Evolutionary conservation across 345 rosid species (phyloP), one percentile per base, ranked within the genome.

Genomic region (Citrus glauca): DNA sequence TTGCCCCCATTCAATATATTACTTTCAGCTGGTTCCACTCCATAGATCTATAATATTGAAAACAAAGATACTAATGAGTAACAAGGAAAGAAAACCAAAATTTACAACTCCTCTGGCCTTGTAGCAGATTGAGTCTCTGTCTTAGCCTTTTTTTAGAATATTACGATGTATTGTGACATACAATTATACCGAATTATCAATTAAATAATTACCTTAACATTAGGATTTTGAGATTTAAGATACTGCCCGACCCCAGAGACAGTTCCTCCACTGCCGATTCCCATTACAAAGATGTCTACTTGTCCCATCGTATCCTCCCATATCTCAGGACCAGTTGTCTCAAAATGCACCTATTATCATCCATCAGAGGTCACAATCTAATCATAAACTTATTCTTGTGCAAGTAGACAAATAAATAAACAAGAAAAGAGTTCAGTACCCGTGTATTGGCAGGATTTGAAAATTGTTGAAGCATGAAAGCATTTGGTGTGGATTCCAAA

Each of bases 231-330:
- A 63, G 99, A 94, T 72, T 96, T 96, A 20, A 96, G 97, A 78
- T 92, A 96, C 80, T 84, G 97, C 6, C 99, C 97, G 27, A 96
- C 99, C 2, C 99, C 99, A 22, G 97, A 84, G 35, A 96, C 99
- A 0, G 99, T 96, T 37, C 99, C 99, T 59, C 99, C 99, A 70
- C 99, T 93, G 50, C 98, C 99, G 32, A 96, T 94, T 79, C 99
- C 99, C 98, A 94, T 96, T 22, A 96, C 91, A 61, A 93, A 96
- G 35, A 96, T 94, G 79, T 96, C 99, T 1, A 96, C 98, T 78
- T 91, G 84, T 22, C 99, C 97, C 69, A 82, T 85, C 4, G 99
- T 91, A 63, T 93, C 99, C 82, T 94, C 99, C 99, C 99, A 96
- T 79, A 96, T 94, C 84, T 96, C 98, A 80, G 97, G 99, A 48